A percentile compares a stretch with the other conserved stretches of the same genome.
Evolutionary conservation across 176 grass and related monocot genomes (phyloP).

Genomic region (Aegilops speltoides): DNA sequence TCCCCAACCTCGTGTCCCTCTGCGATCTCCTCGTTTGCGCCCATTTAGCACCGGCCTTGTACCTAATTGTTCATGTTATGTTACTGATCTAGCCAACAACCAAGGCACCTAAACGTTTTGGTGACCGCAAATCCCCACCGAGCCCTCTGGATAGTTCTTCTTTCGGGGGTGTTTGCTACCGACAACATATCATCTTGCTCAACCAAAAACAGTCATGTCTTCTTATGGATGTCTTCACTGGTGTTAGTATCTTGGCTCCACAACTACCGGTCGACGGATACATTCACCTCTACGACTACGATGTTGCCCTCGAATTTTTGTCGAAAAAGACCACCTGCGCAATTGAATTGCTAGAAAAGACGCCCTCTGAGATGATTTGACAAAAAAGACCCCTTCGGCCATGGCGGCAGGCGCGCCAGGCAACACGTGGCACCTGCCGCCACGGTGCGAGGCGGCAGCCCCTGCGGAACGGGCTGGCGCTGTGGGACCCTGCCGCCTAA

Average conservation of each 20-base stretch:
- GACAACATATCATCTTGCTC: constrained; percentile 28
- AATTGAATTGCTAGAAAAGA: no score
- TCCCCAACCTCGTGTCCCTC: neutral
- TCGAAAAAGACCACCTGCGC: no score
- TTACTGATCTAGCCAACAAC: neutral
- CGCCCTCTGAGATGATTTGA: no score
- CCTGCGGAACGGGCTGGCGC: no score
- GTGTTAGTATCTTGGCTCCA: constrained; percentile 15
- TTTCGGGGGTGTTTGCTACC: constrained; percentile 22
- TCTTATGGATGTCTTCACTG: constrained; percentile 35
- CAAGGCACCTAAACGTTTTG: neutral
- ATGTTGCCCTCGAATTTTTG: neutral
- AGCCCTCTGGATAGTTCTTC: neutral
- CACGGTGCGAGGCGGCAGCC: no score
- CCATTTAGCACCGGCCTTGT: neutral
- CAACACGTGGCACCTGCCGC: no score
- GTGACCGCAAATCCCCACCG: neutral
- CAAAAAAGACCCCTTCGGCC: no score
- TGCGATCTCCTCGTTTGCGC: neutral
- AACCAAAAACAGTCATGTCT: neutral
- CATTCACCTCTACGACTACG: neutral
- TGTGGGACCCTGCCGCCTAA: no score
- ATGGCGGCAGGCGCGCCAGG: no score
- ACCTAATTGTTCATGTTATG: neutral
- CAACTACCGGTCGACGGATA: neutral